These are phyloP conservation scores for Saccharomyces hybrid DNA, from an alignment of 1,139 yeast genomes.

Conservation along the genomic window DNA sequence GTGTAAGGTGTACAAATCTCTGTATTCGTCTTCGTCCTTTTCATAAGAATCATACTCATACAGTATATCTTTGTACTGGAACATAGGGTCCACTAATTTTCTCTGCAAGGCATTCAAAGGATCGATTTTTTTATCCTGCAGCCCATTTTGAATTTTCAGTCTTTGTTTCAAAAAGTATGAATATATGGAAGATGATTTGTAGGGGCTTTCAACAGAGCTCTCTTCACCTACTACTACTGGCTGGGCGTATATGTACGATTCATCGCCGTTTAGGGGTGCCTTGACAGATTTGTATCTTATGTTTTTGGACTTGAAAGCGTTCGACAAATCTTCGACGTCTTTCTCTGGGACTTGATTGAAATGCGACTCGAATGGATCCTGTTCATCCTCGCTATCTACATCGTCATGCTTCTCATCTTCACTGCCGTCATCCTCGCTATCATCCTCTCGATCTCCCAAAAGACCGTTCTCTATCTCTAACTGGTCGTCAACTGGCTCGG, in stretches of 20 bases:
- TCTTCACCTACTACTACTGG: constrained; percentile 14
- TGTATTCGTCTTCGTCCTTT: constrained; percentile 42
- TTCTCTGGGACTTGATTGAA: constrained; percentile 51
- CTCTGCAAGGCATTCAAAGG: constrained; percentile 36
- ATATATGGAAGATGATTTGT: constrained; percentile 19
- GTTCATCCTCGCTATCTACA: constrained; percentile 32
- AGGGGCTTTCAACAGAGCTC: constrained; percentile 13
- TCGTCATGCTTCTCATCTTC: constrained; percentile 32
- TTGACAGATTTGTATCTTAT: constrained; percentile 20
- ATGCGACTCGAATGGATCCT: constrained; percentile 64
- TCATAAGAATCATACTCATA: constrained; percentile 48
- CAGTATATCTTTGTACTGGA: constrained; percentile 65
- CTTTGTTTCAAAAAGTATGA: constrained; percentile 33
- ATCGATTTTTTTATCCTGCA: constrained; percentile 15
- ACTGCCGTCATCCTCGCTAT: constrained; percentile 26
- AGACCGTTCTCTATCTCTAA: background rate
- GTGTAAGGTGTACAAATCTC: constrained; percentile 62
- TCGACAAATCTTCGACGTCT: constrained; percentile 33
- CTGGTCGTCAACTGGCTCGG: constrained; percentile 29
- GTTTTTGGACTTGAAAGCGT: constrained; percentile 17
- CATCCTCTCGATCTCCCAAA: constrained; percentile 27
- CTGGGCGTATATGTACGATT: constrained; percentile 20
- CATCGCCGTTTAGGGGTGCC: constrained; percentile 12
- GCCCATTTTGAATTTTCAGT: constrained; percentile 25
- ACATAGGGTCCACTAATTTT: constrained; percentile 51